Evolutionary conservation across 1,284 basidiomycete species (phyloP), one percentile per base, ranked within the genome.

Genomic region (Cutaneotrichosporon cutaneum): DNA sequence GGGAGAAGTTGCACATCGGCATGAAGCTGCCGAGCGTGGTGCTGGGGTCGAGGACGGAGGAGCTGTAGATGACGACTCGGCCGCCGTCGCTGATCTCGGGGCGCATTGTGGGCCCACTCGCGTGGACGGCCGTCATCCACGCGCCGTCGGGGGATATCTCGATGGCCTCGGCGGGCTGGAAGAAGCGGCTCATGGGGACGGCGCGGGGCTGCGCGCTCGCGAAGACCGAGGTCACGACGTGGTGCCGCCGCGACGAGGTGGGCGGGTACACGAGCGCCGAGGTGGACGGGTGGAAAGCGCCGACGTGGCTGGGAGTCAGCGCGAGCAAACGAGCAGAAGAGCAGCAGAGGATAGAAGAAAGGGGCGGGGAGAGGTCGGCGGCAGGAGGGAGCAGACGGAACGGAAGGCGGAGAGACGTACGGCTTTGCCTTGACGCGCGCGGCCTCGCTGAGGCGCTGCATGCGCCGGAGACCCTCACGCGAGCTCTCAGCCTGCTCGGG

Each of bases 71-170:
- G 21, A 62, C 56, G 27, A 67, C 24, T 36, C 64, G 58, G 32
- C 60, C 63, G 1, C 44, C 50, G n/a, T 54, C 57, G 16, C 68
- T 54, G n/a, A n/a, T 26, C 27, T 42, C 36, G 32, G 56, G 22
- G 27, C 22, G 39, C 54, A 52, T n/a, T 21, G 48, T 54, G 3
- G 58, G 54, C 48, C 48, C 58, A 11, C 48, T 26, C 26, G 54
- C 30, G 44, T 56, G 50, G 48, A 55, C 75, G 24, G 66, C 58
- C 11, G 66, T 59, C 9, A 71, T 56, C 75, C 75, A 77, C n/a
- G 62, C 42, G 18, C 73, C 76, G 57, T 68, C 64, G 11, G 71
- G 73, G 10, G 74, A 75, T 21, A 70, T 52, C 24, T 59, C 64
- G 8, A 73, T n/a, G 24, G 70, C 63, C 36, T 66, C 53, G 9